Conservation (phyloP, 495 filamentous ascomycete species). For the Podospora pseudopauciseta region DNA sequence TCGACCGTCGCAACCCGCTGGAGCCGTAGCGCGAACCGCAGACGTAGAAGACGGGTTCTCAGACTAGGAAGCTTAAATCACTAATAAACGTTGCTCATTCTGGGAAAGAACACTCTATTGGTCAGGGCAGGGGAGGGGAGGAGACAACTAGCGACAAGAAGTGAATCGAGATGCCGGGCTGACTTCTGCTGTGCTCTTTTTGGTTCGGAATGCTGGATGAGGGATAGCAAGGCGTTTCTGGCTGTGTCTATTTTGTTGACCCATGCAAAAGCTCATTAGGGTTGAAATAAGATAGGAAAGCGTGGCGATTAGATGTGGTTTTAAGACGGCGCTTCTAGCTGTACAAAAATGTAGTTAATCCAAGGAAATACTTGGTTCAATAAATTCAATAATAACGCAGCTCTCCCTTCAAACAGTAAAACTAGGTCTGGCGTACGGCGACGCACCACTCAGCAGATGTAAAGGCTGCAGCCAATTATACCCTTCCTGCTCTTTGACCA, state of each 20-base stretch:
- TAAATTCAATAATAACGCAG: background rate
- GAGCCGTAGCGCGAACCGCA: conserved; percentile 31
- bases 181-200: conserved; percentile 30
- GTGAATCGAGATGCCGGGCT: conserved; percentile 14
- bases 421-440: too few species aligned
- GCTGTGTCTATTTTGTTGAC: background rate
- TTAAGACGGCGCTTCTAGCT: background rate
- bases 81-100: background rate
- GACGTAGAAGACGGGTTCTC: conserved; percentile 40
- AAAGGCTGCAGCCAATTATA: too few species aligned
- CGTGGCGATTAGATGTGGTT: background rate
- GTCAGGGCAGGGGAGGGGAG: background rate
- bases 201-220: conserved; percentile 1
- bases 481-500: too few species aligned
- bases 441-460: too few species aligned
- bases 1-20: conserved; percentile 31
- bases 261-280: background rate
- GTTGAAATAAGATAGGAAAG: background rate
- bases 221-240: conserved; percentile 10
- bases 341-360: background rate
- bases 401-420: too few species aligned
- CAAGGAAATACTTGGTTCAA: background rate
- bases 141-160: background rate
- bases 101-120: too few species aligned
- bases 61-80: conserved; percentile 30